Base-by-base conservation (phyloP, 23 red algal genomes). In the Gracilaria caudata region DNA sequence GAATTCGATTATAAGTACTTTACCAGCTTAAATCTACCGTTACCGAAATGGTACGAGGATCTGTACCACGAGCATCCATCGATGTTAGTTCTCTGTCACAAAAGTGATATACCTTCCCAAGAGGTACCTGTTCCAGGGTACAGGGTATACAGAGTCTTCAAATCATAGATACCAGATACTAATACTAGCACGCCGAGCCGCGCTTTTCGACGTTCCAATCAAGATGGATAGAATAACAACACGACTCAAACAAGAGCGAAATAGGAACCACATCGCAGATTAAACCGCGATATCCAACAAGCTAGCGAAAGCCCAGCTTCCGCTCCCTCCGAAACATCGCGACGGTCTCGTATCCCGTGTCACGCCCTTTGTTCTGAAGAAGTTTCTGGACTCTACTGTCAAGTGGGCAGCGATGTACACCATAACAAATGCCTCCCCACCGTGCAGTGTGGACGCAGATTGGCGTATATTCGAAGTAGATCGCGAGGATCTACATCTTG, bases 71-170 rank as follows among this genome's bases (percentile, higher is more conserved):
- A 84, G 40, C 4, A 84, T 28, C 29, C 57, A 12, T 32, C 58
- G 16, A 51, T 70, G 20, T 3, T 71, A 2, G 28, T 84, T 36
- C 24, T 16, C 0, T 84, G n/a, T 20, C 72, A 84, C 12, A n/a
- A 64, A 68, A 25, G 35, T 53, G 2, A 12, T 53, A 13, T 84
- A 14, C 40, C 12, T 66, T 7, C 33, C 58, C 1, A 36, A 12
- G 3, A 2, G 59, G n/a, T 84, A 72, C 63, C 13, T 84, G 0
- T 84, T 84, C 30, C 80, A 71, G 54, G 80, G 59, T 32, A 26
- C 59, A 28, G 80, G 80, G 35, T 84, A 71, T 39, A 51, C 43
- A 0, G 80, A 84, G 51, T 44, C 34, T 3, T 64, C 55, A 5
- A 84, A 66, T 34, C 13, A 24, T 9, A 37, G 36, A 14, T 84